Evolutionary conservation across 306 rosid genomes (phyloP).

Genomic region (Aeschynomene evenia): DNA sequence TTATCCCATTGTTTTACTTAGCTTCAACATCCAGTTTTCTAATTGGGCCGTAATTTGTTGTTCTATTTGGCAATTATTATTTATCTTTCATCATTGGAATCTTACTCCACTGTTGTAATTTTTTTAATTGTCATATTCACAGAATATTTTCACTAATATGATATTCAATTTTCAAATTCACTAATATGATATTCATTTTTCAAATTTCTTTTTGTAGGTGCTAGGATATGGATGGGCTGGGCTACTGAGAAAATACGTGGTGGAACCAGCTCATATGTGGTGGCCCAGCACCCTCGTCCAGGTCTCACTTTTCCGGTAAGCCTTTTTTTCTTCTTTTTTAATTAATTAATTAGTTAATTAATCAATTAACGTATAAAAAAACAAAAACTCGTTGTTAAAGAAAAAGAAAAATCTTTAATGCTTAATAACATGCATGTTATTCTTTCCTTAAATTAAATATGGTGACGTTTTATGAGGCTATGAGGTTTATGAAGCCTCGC

Average conservation of each 20-base stretch:
- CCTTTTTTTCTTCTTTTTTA: neutral
- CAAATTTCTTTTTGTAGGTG: slow-evolving; percentile 36
- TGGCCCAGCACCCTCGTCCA: slow-evolving; percentile 88
- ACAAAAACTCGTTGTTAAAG: too few relatives aligned
- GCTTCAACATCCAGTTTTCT: neutral
- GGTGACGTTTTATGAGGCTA: too few relatives aligned
- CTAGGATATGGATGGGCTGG: slow-evolving; percentile 94
- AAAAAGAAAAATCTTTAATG: too few relatives aligned
- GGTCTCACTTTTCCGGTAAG: slow-evolving; percentile 79
- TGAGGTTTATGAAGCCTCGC: neutral
- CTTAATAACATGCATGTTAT: too few relatives aligned
- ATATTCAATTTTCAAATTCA: too few relatives aligned
- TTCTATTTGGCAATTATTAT: neutral
- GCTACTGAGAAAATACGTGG: slow-evolving; percentile 73
- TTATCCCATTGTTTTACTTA: neutral
- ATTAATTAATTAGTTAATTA: too few relatives aligned
- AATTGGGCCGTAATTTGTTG: neutral
- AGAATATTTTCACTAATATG: neutral
- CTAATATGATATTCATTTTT: too few relatives aligned
- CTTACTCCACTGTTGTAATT: neutral
- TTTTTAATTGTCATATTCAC: neutral
- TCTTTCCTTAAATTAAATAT: too few relatives aligned
- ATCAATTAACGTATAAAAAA: too few relatives aligned
- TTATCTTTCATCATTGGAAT: neutral
- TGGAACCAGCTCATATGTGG: slow-evolving; percentile 96